Percentiles rank a stretch among this genome's conserved stretches.
Conservation (phyloP, 176 grass and related monocot species). For the Musa beccarii region DNA sequence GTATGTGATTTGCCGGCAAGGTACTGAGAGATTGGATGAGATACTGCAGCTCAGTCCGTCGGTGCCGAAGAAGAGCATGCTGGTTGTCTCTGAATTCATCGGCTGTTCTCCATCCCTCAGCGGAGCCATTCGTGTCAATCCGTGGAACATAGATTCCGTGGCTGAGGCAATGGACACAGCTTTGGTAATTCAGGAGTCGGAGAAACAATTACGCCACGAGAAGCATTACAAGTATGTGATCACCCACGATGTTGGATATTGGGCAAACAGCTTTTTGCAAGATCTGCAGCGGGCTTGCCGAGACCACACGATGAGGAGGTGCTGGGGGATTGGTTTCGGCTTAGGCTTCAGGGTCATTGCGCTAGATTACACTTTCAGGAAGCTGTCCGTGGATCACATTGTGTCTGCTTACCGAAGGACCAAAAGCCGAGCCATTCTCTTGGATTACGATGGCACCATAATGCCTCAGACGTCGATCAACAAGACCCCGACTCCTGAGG, state of each 20-base stretch:
- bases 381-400: constrained; percentile 39
- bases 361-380: constrained; percentile 39
- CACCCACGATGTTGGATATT: constrained; percentile 47
- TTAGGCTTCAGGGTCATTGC: constrained; percentile 36
- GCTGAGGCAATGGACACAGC: constrained; percentile 41
- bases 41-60: constrained; percentile 19
- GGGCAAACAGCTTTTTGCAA: constrained; percentile 44
- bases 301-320: constrained; percentile 30
- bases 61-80: constrained; percentile 31
- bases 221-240: constrained; percentile 48
- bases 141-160: constrained; percentile 54
- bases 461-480: constrained; percentile 37
- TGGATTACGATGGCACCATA: constrained; percentile 49
- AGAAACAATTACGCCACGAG: constrained; percentile 42
- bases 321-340: constrained; percentile 47
- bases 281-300: constrained; percentile 37
- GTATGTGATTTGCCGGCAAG: constrained; percentile 42
- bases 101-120: constrained; percentile 58
- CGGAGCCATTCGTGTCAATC: constrained; percentile 45
- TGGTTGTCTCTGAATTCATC: constrained; percentile 50
- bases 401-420: constrained; percentile 33
- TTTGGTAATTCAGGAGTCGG: constrained; percentile 22
- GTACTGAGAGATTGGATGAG: constrained; percentile 27
- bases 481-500: constrained; percentile 32
- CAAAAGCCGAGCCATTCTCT: constrained; percentile 35